Percentiles rank a stretch among this genome's conserved stretches.
These are phyloP conservation scores for Emergomyces orientalis DNA, from an alignment of 2,329 filamentous ascomycete species.

Conservation along the genomic window DNA sequence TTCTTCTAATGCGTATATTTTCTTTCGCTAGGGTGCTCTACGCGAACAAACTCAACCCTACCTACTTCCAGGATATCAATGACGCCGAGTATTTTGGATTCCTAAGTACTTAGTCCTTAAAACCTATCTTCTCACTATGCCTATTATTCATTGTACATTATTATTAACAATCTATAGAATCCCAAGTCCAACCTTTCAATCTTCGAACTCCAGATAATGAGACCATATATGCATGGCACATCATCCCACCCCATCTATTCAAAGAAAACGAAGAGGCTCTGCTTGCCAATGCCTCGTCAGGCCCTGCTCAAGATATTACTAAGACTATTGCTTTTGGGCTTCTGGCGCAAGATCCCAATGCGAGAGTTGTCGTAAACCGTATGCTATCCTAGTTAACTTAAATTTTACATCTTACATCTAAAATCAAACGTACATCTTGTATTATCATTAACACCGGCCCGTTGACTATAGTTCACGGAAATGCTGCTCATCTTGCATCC, in stretches of 20 bases:
- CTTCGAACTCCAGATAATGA: slow-evolving; percentile 66
- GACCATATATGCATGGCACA: slow-evolving; percentile 79
- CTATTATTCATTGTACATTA: background rate
- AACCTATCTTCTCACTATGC: background rate
- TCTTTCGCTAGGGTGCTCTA: slow-evolving; percentile 59
- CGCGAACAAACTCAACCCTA: slow-evolving; percentile 66
- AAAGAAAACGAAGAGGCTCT: slow-evolving; percentile 59
- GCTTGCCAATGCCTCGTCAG: slow-evolving; percentile 46
- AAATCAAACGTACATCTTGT: background rate
- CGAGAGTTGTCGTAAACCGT: slow-evolving; percentile 49
- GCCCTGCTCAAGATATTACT: slow-evolving; percentile 39
- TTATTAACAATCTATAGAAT: slow-evolving; percentile 45
- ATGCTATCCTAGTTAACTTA: slow-evolving; percentile 14
- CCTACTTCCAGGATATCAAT: slow-evolving; percentile 62
- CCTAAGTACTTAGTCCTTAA: slow-evolving; percentile 46
- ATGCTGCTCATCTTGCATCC: slow-evolving; percentile 78
- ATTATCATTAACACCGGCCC: slow-evolving; percentile 11
- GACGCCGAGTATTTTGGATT: slow-evolving; percentile 79
- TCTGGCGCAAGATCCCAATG: slow-evolving; percentile 42
- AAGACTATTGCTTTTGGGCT: slow-evolving; percentile 43
- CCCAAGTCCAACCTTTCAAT: slow-evolving; percentile 81
- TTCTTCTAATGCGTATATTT: background rate
- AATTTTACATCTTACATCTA: slow-evolving; percentile 14
- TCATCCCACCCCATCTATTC: slow-evolving; percentile 71
- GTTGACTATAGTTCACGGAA: slow-evolving; percentile 42